A percentile compares a stretch with the other conserved stretches of the same genome.
phyloP scores from a whole-genome alignment of 164 flowering plant genomes.

The Berberis thunbergii region DNA sequence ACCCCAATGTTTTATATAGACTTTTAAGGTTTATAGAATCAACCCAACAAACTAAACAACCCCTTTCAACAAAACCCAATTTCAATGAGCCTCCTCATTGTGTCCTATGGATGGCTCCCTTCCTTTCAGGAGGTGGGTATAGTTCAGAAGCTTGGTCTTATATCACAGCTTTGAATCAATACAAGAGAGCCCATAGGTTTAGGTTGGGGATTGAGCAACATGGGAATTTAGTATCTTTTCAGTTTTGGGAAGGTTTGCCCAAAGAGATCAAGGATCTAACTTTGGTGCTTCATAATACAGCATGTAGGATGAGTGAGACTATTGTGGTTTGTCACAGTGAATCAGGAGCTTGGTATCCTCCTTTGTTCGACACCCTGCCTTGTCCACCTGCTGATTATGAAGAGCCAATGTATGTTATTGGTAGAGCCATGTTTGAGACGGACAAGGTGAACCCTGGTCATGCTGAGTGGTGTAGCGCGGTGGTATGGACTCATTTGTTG shows the following conservation, averaged over 20 bases:
- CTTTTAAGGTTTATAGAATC: constrained; percentile 12
- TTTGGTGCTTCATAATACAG: constrained; percentile 32
- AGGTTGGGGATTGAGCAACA: constrained; percentile 53
- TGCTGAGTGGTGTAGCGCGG: constrained; percentile 46
- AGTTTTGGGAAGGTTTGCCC: constrained; percentile 72
- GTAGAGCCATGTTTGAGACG: constrained; percentile 85
- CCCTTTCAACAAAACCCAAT: constrained; percentile 11
- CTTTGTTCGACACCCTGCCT: constrained; percentile 56
- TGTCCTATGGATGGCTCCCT: constrained; percentile 84
- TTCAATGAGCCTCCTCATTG: constrained; percentile 24
- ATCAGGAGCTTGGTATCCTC: constrained; percentile 87
- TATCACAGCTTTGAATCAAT: constrained; percentile 34
- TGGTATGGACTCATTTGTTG: constrained; percentile 12
- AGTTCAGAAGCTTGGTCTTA: constrained; percentile 89
- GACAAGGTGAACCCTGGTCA: constrained; percentile 49
- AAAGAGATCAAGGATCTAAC: constrained; percentile 29
- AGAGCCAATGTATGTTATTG: constrained; percentile 39
- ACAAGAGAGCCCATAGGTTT: constrained; percentile 23
- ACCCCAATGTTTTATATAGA: constrained; percentile 13
- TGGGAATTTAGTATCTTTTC: constrained; percentile 48
- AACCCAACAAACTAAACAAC: constrained; percentile 12
- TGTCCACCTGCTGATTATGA: constrained; percentile 59
- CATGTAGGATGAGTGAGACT: constrained; percentile 45
- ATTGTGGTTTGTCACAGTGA: constrained; percentile 76
- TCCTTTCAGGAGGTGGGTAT: constrained; percentile 81